Conservation (phyloP, 306 rosid genomes). For the Ochetophila trinervis region DNA sequence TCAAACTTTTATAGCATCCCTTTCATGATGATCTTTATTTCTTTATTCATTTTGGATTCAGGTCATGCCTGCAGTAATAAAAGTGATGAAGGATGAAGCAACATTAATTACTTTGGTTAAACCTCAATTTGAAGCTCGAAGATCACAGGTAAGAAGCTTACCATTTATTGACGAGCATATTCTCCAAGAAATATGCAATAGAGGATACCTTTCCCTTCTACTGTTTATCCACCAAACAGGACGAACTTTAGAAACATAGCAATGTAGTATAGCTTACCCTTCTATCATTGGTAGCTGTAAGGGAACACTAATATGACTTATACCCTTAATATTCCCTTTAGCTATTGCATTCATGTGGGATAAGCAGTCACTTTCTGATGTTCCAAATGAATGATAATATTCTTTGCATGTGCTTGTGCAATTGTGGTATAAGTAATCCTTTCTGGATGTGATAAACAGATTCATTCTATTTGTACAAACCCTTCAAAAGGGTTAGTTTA, state of each 20-base stretch:
- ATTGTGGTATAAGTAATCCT: background rate
- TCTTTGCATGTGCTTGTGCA: background rate
- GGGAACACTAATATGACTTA: background rate
- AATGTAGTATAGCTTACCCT: background rate
- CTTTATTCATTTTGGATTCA: constrained; percentile 18
- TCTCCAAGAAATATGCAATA: too few relatives aligned
- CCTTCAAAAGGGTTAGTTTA: background rate
- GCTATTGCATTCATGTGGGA: background rate
- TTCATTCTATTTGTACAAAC: background rate
- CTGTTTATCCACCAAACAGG: too few relatives aligned
- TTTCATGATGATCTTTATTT: background rate
- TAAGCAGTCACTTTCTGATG: background rate
- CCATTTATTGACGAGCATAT: background rate
- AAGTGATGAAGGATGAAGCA: constrained; percentile 80
- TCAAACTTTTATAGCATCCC: background rate
- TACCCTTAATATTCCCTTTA: background rate
- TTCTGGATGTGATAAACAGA: background rate
- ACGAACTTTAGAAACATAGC: background rate
- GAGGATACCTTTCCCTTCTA: too few relatives aligned
- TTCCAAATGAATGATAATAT: background rate
- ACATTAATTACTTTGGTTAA: constrained; percentile 76
- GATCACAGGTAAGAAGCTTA: constrained; percentile 67
- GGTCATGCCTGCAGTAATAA: constrained; percentile 96
- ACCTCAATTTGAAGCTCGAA: constrained; percentile 91
- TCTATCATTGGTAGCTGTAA: background rate